Conservation (phyloP, 768 basidiomycete species). For the Rubroboletus satanas region DNA sequence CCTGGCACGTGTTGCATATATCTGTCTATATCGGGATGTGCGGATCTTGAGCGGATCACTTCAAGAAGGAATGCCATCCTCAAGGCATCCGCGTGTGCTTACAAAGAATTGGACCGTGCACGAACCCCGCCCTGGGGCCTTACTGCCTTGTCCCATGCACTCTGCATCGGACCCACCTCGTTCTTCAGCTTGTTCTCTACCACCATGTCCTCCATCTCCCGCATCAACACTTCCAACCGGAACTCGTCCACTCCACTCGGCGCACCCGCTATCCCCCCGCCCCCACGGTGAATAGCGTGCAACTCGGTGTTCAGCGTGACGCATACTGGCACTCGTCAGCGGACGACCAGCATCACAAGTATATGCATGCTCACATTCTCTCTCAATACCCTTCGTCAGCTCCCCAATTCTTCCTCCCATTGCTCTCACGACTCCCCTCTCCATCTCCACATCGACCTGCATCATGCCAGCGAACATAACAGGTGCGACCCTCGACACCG, state of each 20-base stretch:
- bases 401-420: slow-evolving; percentile 43
- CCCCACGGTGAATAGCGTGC: slow-evolving; percentile 40
- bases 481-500: slow-evolving; percentile 67
- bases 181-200: slow-evolving; percentile 59
- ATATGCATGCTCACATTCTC: slow-evolving; percentile 44
- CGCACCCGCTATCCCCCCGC: not conserved
- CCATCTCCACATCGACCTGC: slow-evolving; percentile 26
- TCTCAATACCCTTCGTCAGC: slow-evolving; percentile 44
- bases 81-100: slow-evolving; percentile 15
- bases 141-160: slow-evolving; percentile 49
- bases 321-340: slow-evolving; percentile 37
- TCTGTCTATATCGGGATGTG: slow-evolving; percentile 14
- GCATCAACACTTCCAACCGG: slow-evolving; percentile 40
- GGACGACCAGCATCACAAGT: too few relatives aligned
- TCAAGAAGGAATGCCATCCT: not conserved
- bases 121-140: slow-evolving; percentile 8
- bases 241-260: slow-evolving; percentile 28
- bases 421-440: slow-evolving; percentile 28
- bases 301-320: slow-evolving; percentile 52
- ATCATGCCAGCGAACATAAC: slow-evolving; percentile 48
- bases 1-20: slow-evolving; percentile 3
- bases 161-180: slow-evolving; percentile 52
- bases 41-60: slow-evolving; percentile 7
- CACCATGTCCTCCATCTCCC: slow-evolving; percentile 63
- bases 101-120: slow-evolving; percentile 29